These are phyloP conservation scores for Carex parvula DNA, from an alignment of 176 grass and related monocot species.

Conservation along the genomic window DNA sequence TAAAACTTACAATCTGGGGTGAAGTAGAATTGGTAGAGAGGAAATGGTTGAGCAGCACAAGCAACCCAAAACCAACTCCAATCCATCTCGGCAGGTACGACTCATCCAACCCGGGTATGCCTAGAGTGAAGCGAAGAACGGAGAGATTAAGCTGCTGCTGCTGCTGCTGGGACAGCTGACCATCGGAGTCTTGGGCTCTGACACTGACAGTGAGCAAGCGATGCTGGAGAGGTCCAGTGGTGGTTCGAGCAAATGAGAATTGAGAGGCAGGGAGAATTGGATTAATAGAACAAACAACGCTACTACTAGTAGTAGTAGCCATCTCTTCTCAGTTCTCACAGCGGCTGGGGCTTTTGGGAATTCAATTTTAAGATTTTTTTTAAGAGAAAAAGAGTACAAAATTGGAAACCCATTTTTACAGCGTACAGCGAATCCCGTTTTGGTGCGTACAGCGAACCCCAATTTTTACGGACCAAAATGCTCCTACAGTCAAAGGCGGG, in stretches of 20 bases:
- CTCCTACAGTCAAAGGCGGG: too few relatives aligned
- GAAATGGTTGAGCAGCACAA: constrained; percentile 84
- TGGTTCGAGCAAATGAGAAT: background rate
- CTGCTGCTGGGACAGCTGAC: constrained; percentile 19
- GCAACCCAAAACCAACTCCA: constrained; percentile 51
- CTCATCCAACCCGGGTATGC: constrained; percentile 68
- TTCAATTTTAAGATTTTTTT: too few relatives aligned
- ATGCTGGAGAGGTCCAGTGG: background rate
- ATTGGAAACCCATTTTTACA: too few relatives aligned
- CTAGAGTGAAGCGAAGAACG: constrained; percentile 90
- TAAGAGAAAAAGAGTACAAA: too few relatives aligned
- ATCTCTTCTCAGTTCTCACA: background rate
- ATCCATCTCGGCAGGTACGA: constrained; percentile 89
- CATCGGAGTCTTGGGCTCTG: constrained; percentile 46
- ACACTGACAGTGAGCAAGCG: constrained; percentile 2
- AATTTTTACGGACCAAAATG: too few relatives aligned
- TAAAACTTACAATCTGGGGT: constrained; percentile 61
- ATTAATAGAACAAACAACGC: background rate
- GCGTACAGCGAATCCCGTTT: too few relatives aligned
- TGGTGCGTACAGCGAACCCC: too few relatives aligned
- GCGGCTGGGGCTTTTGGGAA: background rate
- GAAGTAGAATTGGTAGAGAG: constrained; percentile 49
- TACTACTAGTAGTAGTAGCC: background rate
- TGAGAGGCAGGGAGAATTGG: background rate
- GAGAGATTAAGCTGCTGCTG: constrained; percentile 69